Conservation (phyloP, 352 stramenopile genomes). For the Peronospora tabacina region DNA sequence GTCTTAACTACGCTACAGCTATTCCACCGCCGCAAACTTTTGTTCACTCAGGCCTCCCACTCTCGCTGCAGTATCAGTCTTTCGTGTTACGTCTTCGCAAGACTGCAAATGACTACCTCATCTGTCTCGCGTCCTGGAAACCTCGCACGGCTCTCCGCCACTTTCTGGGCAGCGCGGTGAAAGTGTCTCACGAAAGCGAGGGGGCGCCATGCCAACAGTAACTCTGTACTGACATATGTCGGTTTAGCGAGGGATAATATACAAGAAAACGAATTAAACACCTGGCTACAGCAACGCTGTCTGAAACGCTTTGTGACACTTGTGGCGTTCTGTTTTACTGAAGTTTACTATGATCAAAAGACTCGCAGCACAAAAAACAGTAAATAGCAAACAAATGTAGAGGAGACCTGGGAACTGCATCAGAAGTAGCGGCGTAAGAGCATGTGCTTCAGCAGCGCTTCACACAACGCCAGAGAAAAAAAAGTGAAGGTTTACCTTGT, state of each 20-base stretch:
- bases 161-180: slow-evolving; percentile 23
- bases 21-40: slow-evolving; percentile 7
- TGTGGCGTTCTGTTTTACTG: slow-evolving; percentile 19
- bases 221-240: background rate
- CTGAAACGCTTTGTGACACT: slow-evolving; percentile 28
- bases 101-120: slow-evolving; percentile 26
- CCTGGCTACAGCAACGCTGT: slow-evolving; percentile 10
- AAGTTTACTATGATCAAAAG: slow-evolving; percentile 20
- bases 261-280: background rate
- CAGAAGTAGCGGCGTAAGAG: background rate
- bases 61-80: slow-evolving; percentile 6
- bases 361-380: background rate
- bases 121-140: slow-evolving; percentile 12
- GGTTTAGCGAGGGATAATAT: background rate
- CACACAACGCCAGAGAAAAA: slow-evolving; percentile 2
- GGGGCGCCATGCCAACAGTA: slow-evolving; percentile 7
- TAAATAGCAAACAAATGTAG: background rate
- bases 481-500: background rate
- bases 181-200: slow-evolving; percentile 31
- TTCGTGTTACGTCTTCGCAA: slow-evolving; percentile 24
- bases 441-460: slow-evolving; percentile 8
- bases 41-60: slow-evolving; percentile 8
- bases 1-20: slow-evolving; percentile 13
- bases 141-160: slow-evolving; percentile 23
- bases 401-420: background rate